Evolutionary conservation across 2,329 filamentous ascomycete genomes (phyloP).

Genomic region (Fusarium humuli): DNA sequence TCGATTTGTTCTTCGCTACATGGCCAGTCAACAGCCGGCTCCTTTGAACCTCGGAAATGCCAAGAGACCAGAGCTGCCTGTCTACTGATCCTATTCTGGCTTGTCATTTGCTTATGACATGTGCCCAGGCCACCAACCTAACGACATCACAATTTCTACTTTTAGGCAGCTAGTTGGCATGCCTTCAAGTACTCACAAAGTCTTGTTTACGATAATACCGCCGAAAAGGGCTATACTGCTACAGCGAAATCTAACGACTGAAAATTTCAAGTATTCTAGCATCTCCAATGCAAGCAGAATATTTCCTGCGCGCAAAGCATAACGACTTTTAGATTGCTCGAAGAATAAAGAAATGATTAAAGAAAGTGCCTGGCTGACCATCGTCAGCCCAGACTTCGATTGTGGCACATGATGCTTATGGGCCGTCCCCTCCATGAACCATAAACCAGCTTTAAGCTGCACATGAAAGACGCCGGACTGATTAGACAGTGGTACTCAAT

Average conservation of each 20-base stretch:
- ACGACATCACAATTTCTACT: slow-evolving; percentile 8
- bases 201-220: neutral
- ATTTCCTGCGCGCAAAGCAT: neutral
- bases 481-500: slow-evolving; percentile 25
- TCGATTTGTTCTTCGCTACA: neutral
- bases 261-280: neutral
- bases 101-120: slow-evolving; percentile 22
- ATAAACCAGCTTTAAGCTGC: slow-evolving; percentile 13
- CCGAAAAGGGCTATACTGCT: neutral
- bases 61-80: slow-evolving; percentile 13
- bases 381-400: slow-evolving; percentile 23
- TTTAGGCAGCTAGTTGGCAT: neutral
- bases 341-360: slow-evolving; percentile 1
- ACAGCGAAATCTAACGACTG: neutral
- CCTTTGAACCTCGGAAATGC: slow-evolving; percentile 46
- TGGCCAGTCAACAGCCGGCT: slow-evolving; percentile 26
- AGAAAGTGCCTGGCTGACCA: neutral
- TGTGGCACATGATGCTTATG: slow-evolving; percentile 33
- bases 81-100: slow-evolving; percentile 1
- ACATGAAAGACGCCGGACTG: slow-evolving; percentile 32
- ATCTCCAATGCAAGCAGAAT: neutral
- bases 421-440: slow-evolving; percentile 14
- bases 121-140: slow-evolving; percentile 12
- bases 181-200: neutral
- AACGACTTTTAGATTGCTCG: neutral